Conservation (phyloP, 108 stramenopile species). For the Fragilaria crotonensis region DNA sequence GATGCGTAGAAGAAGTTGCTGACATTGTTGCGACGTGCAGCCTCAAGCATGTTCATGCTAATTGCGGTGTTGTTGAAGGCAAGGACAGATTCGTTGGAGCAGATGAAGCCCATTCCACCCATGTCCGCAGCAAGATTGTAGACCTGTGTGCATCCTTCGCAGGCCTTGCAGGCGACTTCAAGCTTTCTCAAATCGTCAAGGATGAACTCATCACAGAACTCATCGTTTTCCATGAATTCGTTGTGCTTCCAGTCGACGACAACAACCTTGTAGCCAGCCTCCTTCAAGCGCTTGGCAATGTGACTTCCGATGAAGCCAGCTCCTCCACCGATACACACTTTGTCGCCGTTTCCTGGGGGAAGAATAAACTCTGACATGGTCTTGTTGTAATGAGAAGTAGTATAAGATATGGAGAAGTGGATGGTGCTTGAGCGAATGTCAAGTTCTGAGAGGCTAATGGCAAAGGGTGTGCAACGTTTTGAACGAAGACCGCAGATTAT, state of each 20-base stretch:
- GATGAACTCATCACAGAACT: slow-evolving; percentile 97
- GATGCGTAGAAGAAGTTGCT: slow-evolving; percentile 94
- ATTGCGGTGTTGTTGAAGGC: slow-evolving; percentile 99
- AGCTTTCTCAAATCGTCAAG: slow-evolving; percentile 90
- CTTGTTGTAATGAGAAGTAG: too few relatives aligned
- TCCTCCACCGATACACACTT: slow-evolving; percentile 93
- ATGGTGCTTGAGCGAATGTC: too few relatives aligned
- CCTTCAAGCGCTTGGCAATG: slow-evolving; percentile 94
- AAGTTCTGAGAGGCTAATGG: too few relatives aligned
- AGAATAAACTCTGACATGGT: slow-evolving; percentile 50
- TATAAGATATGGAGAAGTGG: too few relatives aligned
- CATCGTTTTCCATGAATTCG: slow-evolving; percentile 94
- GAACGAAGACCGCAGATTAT: too few relatives aligned
- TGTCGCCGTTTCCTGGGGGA: slow-evolving; percentile 67
- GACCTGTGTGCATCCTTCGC: slow-evolving; percentile 91
- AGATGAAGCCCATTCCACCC: slow-evolving; percentile 99
- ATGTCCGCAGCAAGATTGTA: slow-evolving; percentile 99
- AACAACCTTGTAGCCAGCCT: slow-evolving; percentile 84
- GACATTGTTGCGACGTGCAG: slow-evolving; percentile 82
- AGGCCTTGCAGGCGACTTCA: slow-evolving; percentile 88
- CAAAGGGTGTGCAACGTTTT: too few relatives aligned
- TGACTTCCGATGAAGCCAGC: slow-evolving; percentile 97
- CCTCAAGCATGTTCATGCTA: slow-evolving; percentile 98
- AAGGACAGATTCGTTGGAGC: slow-evolving; percentile 93
- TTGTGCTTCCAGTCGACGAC: slow-evolving; percentile 96